Evolutionary conservation across 1,284 basidiomycete genomes (phyloP).

Genomic region (Tremellales sp.): DNA sequence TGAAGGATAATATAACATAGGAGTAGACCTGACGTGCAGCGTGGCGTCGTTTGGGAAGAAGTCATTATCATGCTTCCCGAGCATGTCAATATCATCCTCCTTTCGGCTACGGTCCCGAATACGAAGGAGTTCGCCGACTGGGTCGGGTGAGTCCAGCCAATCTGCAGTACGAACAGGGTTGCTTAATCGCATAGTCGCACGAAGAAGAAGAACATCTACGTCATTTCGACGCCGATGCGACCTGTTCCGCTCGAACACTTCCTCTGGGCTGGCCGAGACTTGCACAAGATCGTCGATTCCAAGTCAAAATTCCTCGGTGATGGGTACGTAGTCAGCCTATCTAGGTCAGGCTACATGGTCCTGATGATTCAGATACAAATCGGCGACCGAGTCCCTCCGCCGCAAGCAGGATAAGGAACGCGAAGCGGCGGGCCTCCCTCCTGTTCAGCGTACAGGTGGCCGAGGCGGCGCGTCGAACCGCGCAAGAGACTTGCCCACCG

Average conservation of each 20-base stretch:
- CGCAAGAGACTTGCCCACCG: conserved; percentile 42
- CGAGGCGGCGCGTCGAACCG: conserved; percentile 59
- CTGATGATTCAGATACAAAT: conserved; percentile 66
- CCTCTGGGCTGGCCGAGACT: conserved; percentile 85
- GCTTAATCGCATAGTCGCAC: conserved; percentile 64
- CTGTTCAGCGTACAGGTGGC: conserved; percentile 72
- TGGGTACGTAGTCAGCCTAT: conserved; percentile 61
- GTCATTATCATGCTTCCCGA: conserved; percentile 99
- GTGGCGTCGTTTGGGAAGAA: conserved; percentile 99
- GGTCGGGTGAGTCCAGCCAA: conserved; percentile 73
- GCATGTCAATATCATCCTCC: conserved; percentile 91
- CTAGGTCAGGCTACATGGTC: not conserved
- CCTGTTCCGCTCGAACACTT: conserved; percentile 98
- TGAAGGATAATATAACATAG: not conserved
- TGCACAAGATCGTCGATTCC: conserved; percentile 88
- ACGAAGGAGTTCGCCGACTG: conserved; percentile 98
- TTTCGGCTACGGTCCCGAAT: conserved; percentile 98
- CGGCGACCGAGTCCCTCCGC: conserved; percentile 79
- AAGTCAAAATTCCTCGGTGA: conserved; percentile 68
- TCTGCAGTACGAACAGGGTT: not conserved
- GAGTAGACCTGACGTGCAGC: conserved; percentile 52
- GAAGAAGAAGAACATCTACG: conserved; percentile 99
- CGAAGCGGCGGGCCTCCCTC: conserved; percentile 83
- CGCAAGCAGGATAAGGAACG: conserved; percentile 97
- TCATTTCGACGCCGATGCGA: conserved; percentile 93